Evolutionary conservation across 345 rosid species (phyloP).

Genomic region (Clausena lansium): DNA sequence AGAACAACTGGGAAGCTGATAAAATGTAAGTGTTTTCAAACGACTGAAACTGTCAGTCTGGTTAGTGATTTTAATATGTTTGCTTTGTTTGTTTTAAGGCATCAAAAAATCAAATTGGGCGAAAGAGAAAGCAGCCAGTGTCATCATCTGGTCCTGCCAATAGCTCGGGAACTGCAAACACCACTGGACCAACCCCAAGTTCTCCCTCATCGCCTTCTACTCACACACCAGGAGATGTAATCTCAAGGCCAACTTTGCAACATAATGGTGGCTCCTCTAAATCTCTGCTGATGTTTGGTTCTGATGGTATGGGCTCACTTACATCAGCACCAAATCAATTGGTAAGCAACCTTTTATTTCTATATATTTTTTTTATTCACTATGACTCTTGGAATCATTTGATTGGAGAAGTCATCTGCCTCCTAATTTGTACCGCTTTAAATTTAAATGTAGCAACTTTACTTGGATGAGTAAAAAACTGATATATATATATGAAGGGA

Average conservation of each 20-base stretch:
- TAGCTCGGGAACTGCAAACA: constrained; percentile 54
- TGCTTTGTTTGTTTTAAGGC: constrained; percentile 32
- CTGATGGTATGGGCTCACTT: constrained; percentile 50
- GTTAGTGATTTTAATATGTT: constrained; percentile 9
- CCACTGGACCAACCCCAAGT: constrained; percentile 53
- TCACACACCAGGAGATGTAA: constrained; percentile 50
- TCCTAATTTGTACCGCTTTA: not conserved
- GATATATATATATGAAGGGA: not conserved
- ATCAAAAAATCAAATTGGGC: constrained; percentile 43
- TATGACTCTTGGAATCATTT: constrained; percentile 1
- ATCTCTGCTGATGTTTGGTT: constrained; percentile 48
- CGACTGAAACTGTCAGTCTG: not conserved
- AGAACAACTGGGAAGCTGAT: constrained; percentile 44
- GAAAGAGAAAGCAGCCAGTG: constrained; percentile 51
- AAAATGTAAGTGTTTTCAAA: constrained; percentile 33
- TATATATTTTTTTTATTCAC: not conserved
- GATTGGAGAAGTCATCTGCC: not conserved
- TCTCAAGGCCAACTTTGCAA: constrained; percentile 43
- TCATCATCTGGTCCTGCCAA: constrained; percentile 57
- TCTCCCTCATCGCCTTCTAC: constrained; percentile 59
- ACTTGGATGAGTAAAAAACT: not conserved
- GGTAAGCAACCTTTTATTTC: constrained; percentile 27
- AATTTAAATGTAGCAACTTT: not conserved
- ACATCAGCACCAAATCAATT: constrained; percentile 48
- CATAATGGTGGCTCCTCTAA: constrained; percentile 50